A percentile compares a stretch with the other conserved stretches of the same genome.
Conservation (phyloP, 2,329 filamentous ascomycete species). For the Fusarium falciforme region DNA sequence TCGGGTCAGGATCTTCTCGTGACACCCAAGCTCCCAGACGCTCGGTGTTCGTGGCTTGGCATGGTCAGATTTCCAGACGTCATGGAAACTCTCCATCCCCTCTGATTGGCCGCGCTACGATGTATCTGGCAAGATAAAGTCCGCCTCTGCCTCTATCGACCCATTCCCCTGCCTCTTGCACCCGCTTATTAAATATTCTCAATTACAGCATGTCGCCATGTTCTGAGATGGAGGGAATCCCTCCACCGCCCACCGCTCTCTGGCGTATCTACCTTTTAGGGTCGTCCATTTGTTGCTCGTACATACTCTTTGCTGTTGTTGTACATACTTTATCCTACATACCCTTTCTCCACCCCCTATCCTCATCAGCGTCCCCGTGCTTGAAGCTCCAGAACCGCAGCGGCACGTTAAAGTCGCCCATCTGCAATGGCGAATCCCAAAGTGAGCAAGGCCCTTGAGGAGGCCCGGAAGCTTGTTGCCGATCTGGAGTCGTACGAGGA, state of each 20-base stretch:
- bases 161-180: constrained; percentile 13
- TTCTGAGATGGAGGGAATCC: not conserved
- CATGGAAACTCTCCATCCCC: not conserved
- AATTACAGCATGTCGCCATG: not conserved
- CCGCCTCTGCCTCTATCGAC: not conserved
- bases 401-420: not conserved
- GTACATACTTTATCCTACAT: not conserved
- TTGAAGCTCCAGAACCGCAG: not conserved
- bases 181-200: constrained; percentile 17
- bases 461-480: constrained; percentile 42
- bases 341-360: not conserved
- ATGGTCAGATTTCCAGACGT: not conserved
- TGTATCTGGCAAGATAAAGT: not conserved
- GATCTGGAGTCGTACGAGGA: constrained; percentile 43
- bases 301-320: not conserved
- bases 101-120: not conserved
- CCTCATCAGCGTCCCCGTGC: not conserved
- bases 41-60: not conserved
- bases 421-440: constrained; percentile 36
- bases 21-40: not conserved
- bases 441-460: constrained; percentile 41
- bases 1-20: not conserved
- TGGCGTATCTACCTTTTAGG: not conserved
- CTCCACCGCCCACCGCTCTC: not conserved
- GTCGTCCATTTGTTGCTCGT: not conserved